Evolutionary conservation across 371 early-diverging fungal species (phyloP).

Genomic region (Dinochytrium kinnereticum): DNA sequence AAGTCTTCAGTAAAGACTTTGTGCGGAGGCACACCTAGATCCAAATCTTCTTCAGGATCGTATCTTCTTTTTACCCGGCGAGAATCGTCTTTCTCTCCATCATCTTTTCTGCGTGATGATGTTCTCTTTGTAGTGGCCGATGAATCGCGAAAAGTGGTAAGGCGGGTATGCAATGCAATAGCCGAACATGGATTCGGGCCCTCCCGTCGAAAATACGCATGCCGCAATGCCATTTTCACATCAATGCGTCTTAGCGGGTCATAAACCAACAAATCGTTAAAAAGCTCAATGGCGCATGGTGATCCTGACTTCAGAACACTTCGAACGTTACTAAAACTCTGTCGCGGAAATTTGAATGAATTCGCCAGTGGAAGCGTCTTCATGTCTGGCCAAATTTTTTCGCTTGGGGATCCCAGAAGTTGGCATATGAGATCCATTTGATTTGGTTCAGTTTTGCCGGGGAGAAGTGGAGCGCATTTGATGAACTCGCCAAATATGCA

Average conservation of each 20-base stretch:
- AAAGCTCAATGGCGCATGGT: conserved; percentile 67
- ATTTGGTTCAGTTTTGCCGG: conserved; percentile 79
- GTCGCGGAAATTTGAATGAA: conserved; percentile 33
- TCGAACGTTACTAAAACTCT: conserved; percentile 45
- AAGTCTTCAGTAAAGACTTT: background rate
- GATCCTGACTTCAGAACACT: conserved; percentile 64
- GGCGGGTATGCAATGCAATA: background rate
- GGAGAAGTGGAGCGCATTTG: conserved; percentile 75
- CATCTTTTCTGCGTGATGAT: background rate
- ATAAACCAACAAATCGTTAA: conserved; percentile 79
- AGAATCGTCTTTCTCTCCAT: background rate
- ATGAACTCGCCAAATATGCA: conserved; percentile 95
- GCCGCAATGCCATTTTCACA: conserved; percentile 74
- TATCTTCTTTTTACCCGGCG: conserved; percentile 14
- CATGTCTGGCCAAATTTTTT: conserved; percentile 81
- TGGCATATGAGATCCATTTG: conserved; percentile 77
- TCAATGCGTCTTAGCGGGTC: conserved; percentile 77
- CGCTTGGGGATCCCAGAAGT: conserved; percentile 79
- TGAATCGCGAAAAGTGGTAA: background rate
- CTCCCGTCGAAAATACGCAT: conserved; percentile 69
- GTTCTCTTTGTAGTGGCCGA: background rate
- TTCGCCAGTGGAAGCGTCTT: conserved; percentile 60
- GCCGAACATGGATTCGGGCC: conserved; percentile 36
- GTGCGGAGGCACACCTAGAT: conserved; percentile 26
- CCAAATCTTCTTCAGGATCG: conserved; percentile 22